Evolutionary conservation across 176 grass and related monocot species (phyloP).

Genomic region (Dendrocalamus sinicus): DNA sequence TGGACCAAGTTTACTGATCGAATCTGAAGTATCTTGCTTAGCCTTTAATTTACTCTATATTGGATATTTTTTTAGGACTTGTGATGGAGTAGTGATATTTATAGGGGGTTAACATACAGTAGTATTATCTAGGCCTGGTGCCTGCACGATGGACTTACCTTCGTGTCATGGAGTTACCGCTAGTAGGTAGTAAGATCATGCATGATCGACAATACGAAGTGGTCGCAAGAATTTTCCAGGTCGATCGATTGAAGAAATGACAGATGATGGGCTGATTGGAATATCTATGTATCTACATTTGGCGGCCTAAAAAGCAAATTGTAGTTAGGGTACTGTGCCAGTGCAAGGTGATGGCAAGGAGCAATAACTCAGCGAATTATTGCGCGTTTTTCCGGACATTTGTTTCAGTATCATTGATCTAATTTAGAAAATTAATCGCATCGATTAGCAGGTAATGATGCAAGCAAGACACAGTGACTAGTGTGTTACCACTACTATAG

Average conservation of each 20-base stretch:
- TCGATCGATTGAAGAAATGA: conserved; percentile 24
- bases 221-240: neutral
- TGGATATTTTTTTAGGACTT: neutral
- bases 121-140: neutral
- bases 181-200: neutral
- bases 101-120: neutral
- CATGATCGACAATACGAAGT: conserved; percentile 31
- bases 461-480: too few species aligned
- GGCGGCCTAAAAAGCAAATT: neutral
- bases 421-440: too few species aligned
- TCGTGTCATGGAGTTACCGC: neutral
- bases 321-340: conserved; percentile 1
- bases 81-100: conserved; percentile 15
- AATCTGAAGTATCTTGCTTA: neutral
- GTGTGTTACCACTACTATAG: too few species aligned
- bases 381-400: neutral
- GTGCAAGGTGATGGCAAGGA: neutral
- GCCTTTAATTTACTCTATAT: neutral
- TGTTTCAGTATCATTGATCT: neutral
- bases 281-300: neutral
- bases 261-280: neutral
- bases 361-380: neutral
- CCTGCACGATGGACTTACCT: neutral
- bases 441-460: too few species aligned
- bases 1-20: neutral